Evolutionary conservation across 768 basidiomycete genomes (phyloP).

Genomic region (Leccinellum albellum): DNA sequence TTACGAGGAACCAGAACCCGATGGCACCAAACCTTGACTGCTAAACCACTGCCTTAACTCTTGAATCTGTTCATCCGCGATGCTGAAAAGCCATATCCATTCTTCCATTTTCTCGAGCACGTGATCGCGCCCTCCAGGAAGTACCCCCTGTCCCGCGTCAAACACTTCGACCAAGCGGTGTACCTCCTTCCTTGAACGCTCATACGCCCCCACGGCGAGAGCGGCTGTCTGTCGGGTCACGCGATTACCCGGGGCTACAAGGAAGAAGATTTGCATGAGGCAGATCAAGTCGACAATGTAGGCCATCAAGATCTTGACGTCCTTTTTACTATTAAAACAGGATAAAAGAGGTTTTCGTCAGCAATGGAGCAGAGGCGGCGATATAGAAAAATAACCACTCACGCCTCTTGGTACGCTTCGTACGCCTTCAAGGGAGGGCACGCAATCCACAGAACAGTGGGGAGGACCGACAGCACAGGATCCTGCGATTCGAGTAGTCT

Average conservation of each 20-base stretch:
- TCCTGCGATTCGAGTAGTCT: background rate
- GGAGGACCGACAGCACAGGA: background rate
- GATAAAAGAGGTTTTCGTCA: background rate
- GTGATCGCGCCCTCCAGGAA: slow-evolving; percentile 4
- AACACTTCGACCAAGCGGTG: background rate
- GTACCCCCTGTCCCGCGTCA: background rate
- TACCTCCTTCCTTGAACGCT: background rate
- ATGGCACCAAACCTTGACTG: background rate
- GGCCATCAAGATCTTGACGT: slow-evolving; percentile 12
- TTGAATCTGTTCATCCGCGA: slow-evolving; percentile 4
- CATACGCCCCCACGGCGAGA: slow-evolving; percentile 1
- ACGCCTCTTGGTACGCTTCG: slow-evolving; percentile 3
- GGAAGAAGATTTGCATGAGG: slow-evolving; percentile 13
- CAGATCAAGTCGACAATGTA: slow-evolving; percentile 14
- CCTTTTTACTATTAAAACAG: background rate
- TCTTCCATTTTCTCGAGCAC: slow-evolving; percentile 13
- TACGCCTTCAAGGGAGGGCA: background rate
- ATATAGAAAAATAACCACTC: background rate
- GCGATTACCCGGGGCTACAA: background rate
- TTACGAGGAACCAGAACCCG: background rate
- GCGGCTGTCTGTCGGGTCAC: background rate
- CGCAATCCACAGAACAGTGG: background rate
- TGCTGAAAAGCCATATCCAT: slow-evolving; percentile 12
- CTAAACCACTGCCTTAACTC: background rate
- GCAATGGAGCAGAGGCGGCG: background rate